Conservation (phyloP, 495 filamentous ascomycete genomes). For the Aspergillus incahuasiensis region DNA sequence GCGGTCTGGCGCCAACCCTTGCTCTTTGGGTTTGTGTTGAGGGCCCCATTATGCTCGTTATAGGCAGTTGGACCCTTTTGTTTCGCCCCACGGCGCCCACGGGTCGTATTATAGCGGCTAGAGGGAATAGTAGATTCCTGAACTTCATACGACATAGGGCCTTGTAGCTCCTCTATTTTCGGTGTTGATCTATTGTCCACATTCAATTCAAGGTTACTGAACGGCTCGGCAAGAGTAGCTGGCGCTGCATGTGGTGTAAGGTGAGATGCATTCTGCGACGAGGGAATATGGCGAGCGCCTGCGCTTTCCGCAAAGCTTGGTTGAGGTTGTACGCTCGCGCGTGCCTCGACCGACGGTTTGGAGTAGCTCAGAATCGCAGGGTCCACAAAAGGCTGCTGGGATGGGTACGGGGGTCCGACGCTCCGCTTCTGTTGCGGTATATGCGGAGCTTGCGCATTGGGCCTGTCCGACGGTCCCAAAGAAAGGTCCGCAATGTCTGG, state of each 20-base stretch:
- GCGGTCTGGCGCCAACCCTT: slow-evolving; percentile 85
- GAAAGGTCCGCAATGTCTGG: slow-evolving; percentile 52
- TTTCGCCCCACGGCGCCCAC: slow-evolving; percentile 34
- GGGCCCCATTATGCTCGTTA: slow-evolving; percentile 32
- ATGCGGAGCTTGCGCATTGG: slow-evolving; percentile 23
- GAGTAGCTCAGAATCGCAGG: slow-evolving; percentile 51
- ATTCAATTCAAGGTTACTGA: slow-evolving; percentile 39
- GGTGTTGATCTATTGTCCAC: slow-evolving; percentile 13
- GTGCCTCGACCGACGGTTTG: slow-evolving; percentile 21
- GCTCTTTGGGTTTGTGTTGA: slow-evolving; percentile 42
- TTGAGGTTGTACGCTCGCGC: slow-evolving; percentile 6
- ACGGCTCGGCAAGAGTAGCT: slow-evolving; percentile 36
- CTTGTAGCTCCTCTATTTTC: slow-evolving; percentile 13
- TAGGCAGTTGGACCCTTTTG: slow-evolving; percentile 20
- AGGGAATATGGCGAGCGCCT: slow-evolving; percentile 2
- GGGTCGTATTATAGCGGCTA: slow-evolving; percentile 15
- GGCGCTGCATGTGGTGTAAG: slow-evolving; percentile 5
- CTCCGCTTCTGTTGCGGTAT: slow-evolving; percentile 13
- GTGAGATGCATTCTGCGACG: slow-evolving; percentile 11
- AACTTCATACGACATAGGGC: slow-evolving; percentile 7
- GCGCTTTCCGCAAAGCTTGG: background rate
- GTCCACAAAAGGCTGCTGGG: slow-evolving; percentile 44
- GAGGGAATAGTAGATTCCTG: background rate
- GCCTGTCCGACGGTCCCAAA: slow-evolving; percentile 38
- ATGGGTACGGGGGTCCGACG: slow-evolving; percentile 6